Base-by-base conservation (phyloP, 1,139 yeast species). In the Saccharomyces hybrid region DNA sequence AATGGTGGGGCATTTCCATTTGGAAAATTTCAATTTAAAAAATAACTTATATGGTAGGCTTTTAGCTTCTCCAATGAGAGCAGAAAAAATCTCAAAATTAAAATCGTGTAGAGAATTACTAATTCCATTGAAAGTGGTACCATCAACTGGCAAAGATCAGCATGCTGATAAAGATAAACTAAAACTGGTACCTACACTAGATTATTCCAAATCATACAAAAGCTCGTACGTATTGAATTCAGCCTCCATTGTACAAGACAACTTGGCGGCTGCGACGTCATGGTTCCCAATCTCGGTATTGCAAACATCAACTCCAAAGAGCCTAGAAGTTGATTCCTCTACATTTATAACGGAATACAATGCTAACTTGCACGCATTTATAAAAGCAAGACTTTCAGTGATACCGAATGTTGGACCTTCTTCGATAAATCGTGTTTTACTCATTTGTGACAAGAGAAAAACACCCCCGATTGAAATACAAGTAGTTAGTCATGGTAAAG, bases 11-110 rank as follows among this genome's bases (percentile, higher is more conserved):
- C 7, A 7, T 16, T 8, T 5, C 47, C 41, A 11, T 14, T n/a
- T 49, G 4, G 9, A 32, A 11, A 38, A 57, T 29, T 61, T 62
- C 19, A 42, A 54, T 3, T 50, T 68, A 29, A 23, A 49, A 2
- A 46, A 52, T 4, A 68, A 68, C 52, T n/a, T 60, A 3, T 65
- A 66, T 56, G 71, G 71, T 0, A 49, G 57, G 16, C 8, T 64
- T 3, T 52, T 69, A n/a, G 56, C 64, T 3, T 62, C 69, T 2
- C 71, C 71, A 6, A 58, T 61, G 53, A 54, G 71, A 48, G 57
- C 52, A n/a, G 72, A 69, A 19, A 56, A 60, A 26, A 34, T 60
- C 8, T 52, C 63, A 6, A 58, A 60, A 38, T 46, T 54, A 1
- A 60, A 59, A 52, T 42, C 58, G 5, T 71, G 71, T 0, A 61